These are phyloP conservation scores for Nothophytophthora sp. DNA, from an alignment of 352 stramenopile genomes.

Conservation along the genomic window DNA sequence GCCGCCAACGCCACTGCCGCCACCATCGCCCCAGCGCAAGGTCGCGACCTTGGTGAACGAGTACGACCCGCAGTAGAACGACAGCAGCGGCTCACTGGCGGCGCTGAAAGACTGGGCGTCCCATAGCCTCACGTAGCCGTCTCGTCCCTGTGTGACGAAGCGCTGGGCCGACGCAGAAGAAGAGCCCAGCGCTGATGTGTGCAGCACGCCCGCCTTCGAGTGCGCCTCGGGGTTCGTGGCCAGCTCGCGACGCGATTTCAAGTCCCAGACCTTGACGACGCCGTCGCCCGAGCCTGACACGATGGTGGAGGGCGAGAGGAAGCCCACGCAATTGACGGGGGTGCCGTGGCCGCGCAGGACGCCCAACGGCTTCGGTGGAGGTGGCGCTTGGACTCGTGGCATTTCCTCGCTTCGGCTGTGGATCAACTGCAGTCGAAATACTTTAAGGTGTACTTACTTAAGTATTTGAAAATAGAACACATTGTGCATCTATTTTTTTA, in stretches of 20 bases:
- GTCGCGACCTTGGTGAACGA: slow-evolving; percentile 67
- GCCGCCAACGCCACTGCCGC: no score
- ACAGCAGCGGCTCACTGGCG: slow-evolving; percentile 22
- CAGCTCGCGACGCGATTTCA: slow-evolving; percentile 56
- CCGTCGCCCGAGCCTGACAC: slow-evolving; percentile 65
- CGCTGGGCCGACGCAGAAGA: slow-evolving; percentile 14
- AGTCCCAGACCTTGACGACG: slow-evolving; percentile 72
- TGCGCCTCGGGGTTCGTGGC: slow-evolving; percentile 38
- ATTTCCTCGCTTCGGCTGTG: no score
- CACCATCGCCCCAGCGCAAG: slow-evolving; percentile 51
- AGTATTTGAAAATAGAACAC: no score
- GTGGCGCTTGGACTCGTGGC: no score
- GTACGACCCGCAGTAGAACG: slow-evolving; percentile 63
- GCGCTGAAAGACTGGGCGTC: slow-evolving; percentile 29
- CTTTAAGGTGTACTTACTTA: no score
- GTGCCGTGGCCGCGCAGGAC: slow-evolving; percentile 67
- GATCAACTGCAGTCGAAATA: no score
- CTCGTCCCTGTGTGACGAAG: slow-evolving; percentile 71
- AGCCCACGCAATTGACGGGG: slow-evolving; percentile 62
- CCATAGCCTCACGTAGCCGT: slow-evolving; percentile 75
- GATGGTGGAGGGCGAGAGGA: slow-evolving; percentile 38
- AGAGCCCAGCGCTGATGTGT: slow-evolving; percentile 21
- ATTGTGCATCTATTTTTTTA: no score
- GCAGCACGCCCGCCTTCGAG: slow-evolving; percentile 79
- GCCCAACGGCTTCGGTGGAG: slow-evolving; percentile 48